These are phyloP conservation scores for Yamadazyma atmosphaerica DNA, from an alignment of 1,139 yeast genomes.

Conservation along the genomic window DNA sequence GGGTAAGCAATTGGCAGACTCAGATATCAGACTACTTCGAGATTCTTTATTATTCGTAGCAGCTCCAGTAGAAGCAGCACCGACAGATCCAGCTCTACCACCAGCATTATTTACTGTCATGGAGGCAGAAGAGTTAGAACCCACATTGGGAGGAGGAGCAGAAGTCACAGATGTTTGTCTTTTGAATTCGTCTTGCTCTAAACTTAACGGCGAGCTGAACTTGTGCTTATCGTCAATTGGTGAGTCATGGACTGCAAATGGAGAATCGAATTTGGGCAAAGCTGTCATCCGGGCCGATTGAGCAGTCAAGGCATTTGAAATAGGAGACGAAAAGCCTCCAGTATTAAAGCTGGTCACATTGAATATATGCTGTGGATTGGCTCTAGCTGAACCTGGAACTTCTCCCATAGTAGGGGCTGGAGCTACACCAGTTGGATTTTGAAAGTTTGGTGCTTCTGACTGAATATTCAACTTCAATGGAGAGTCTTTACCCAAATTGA, in stretches of 20 bases:
- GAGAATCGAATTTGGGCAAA: slow-evolving; percentile 29
- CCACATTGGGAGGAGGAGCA: not conserved
- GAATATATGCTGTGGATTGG: slow-evolving; percentile 5
- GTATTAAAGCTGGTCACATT: slow-evolving; percentile 12
- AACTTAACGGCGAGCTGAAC: slow-evolving; percentile 15
- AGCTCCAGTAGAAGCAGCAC: not conserved
- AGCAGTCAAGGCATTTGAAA: slow-evolving; percentile 12
- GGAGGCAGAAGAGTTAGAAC: not conserved
- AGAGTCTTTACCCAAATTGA: slow-evolving; percentile 19
- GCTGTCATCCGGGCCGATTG: slow-evolving; percentile 9
- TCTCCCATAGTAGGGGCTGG: slow-evolving; percentile 4
- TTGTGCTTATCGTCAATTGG: slow-evolving; percentile 15
- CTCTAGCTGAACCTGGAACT: slow-evolving; percentile 5
- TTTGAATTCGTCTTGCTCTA: slow-evolving; percentile 15
- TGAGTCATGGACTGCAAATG: slow-evolving; percentile 26
- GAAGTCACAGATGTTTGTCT: slow-evolving; percentile 10
- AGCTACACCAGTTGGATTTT: slow-evolving; percentile 6
- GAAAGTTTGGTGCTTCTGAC: slow-evolving; percentile 16
- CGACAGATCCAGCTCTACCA: not conserved
- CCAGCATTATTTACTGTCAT: not conserved
- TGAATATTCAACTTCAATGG: slow-evolving; percentile 33
- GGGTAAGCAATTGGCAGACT: slow-evolving; percentile 58
- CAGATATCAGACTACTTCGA: slow-evolving; percentile 19
- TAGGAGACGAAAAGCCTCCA: slow-evolving; percentile 29
- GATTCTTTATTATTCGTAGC: slow-evolving; percentile 3